Evolutionary conservation across 371 early-diverging fungal species (phyloP).

Genomic region (Entomophthora muscae): DNA sequence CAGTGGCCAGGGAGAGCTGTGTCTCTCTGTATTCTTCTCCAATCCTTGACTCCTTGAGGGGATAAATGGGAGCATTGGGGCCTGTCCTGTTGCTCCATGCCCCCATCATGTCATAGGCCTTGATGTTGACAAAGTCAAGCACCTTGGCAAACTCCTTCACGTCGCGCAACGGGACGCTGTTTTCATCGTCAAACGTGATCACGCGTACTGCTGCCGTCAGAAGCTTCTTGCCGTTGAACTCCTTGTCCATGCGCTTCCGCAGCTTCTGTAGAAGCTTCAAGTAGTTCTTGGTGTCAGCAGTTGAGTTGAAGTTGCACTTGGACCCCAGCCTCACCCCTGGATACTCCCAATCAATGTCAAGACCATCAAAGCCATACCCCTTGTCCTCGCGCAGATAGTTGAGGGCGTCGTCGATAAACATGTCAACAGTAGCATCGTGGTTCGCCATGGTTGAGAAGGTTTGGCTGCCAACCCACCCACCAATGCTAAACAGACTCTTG

Average conservation of each 20-base stretch:
- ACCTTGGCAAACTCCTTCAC: slow-evolving; percentile 31
- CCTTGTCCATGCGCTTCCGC: slow-evolving; percentile 31
- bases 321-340: slow-evolving; percentile 48
- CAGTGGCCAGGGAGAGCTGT: slow-evolving; percentile 11
- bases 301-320: slow-evolving; percentile 36
- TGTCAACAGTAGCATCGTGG: slow-evolving; percentile 16
- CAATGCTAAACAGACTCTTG: slow-evolving; percentile 39
- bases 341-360: slow-evolving; percentile 52
- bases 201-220: slow-evolving; percentile 40
- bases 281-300: slow-evolving; percentile 34
- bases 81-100: slow-evolving; percentile 33
- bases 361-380: slow-evolving; percentile 24
- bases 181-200: slow-evolving; percentile 27
- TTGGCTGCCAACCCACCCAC: slow-evolving; percentile 59
- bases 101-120: slow-evolving; percentile 38
- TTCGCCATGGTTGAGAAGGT: slow-evolving; percentile 40
- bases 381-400: slow-evolving; percentile 11
- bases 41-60: slow-evolving; percentile 15
- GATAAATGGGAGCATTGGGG: slow-evolving; percentile 46
- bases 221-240: slow-evolving; percentile 31
- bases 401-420: slow-evolving; percentile 21
- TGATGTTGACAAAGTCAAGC: slow-evolving; percentile 35
- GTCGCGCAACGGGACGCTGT: slow-evolving; percentile 31
- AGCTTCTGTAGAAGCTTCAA: slow-evolving; percentile 33
- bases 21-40: slow-evolving; percentile 17